Conservation (phyloP, 2,329 filamentous ascomycete species). For the Phialocephala subalpina region DNA sequence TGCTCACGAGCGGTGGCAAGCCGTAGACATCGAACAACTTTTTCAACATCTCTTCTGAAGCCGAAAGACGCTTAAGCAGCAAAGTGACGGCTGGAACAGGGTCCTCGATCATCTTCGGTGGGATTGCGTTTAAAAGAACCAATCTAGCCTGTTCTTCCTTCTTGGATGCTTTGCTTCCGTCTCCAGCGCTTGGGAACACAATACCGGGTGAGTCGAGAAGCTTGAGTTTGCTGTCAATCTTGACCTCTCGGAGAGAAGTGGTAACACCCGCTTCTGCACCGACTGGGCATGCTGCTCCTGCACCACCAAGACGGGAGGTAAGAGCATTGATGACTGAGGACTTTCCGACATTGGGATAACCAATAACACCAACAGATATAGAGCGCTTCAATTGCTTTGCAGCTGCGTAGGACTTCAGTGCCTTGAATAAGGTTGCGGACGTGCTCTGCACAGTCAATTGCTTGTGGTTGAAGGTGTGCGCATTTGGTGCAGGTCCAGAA, state of each 20-base stretch:
- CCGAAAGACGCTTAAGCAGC: conserved; percentile 81
- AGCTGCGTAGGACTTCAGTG: conserved; percentile 88
- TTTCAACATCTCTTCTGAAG: conserved; percentile 75
- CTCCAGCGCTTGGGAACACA: conserved; percentile 80
- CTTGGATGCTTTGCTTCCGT: conserved; percentile 60
- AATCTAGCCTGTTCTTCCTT: conserved; percentile 83
- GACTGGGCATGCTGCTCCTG: conserved; percentile 79
- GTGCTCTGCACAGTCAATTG: conserved; percentile 88
- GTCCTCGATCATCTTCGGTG: conserved; percentile 93
- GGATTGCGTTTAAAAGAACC: conserved; percentile 88
- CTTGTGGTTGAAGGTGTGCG: conserved; percentile 91
- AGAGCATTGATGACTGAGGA: conserved; percentile 96
- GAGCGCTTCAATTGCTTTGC: conserved; percentile 86
- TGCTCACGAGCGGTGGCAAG: conserved; percentile 78
- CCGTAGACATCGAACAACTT: conserved; percentile 87
- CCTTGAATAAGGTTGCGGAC: conserved; percentile 83
- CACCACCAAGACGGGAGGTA: conserved; percentile 76
- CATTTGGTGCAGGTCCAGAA: conserved; percentile 82
- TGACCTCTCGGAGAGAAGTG: conserved; percentile 86
- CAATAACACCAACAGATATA: conserved; percentile 91
- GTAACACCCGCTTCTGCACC: conserved; percentile 94
- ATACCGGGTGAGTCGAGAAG: conserved; percentile 94
- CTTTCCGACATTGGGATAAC: conserved; percentile 96
- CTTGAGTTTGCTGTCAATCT: conserved; percentile 93
- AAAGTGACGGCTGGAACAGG: conserved; percentile 87